These are phyloP conservation scores for Colletotrichum navitas DNA, from an alignment of 2,329 filamentous ascomycete genomes.

Conservation along the genomic window DNA sequence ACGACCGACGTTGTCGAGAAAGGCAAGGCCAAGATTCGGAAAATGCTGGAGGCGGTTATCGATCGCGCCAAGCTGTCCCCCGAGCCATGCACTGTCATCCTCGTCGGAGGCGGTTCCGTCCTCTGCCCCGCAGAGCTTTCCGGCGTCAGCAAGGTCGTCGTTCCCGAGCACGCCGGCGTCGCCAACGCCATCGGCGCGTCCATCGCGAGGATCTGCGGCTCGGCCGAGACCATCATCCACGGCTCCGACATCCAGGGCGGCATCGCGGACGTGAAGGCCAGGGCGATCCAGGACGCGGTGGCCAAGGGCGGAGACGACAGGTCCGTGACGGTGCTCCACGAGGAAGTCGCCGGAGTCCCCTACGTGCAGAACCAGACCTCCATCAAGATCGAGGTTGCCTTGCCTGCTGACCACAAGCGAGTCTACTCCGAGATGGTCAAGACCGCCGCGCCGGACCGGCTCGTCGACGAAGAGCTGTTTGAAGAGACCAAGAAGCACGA, in stretches of 20 bases:
- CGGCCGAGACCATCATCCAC: constrained; percentile 43
- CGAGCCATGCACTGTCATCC: constrained; percentile 43
- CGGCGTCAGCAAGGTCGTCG: constrained; percentile 43
- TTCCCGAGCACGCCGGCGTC: constrained; percentile 43
- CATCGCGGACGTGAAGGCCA: constrained; percentile 39
- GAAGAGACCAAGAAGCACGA: constrained; percentile 38
- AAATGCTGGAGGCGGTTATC: constrained; percentile 44
- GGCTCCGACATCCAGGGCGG: constrained; percentile 40
- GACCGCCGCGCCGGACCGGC: constrained; percentile 20
- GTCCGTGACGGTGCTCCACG: constrained; percentile 43
- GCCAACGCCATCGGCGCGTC: constrained; percentile 46
- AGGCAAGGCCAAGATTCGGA: constrained; percentile 34
- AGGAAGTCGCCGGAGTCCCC: constrained; percentile 44
- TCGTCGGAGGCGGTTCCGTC: constrained; percentile 45
- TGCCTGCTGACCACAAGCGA: constrained; percentile 41
- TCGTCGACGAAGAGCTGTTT: constrained; percentile 36
- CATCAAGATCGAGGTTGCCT: constrained; percentile 44
- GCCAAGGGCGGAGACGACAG: constrained; percentile 42
- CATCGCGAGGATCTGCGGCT: constrained; percentile 44
- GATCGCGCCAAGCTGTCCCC: constrained; percentile 45
- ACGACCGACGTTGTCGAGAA: constrained; percentile 13
- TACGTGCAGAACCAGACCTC: constrained; percentile 45
- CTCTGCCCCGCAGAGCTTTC: constrained; percentile 43
- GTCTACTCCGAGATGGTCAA: constrained; percentile 37
- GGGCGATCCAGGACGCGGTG: constrained; percentile 41